These are phyloP conservation scores for Fusarium transvaalense DNA, from an alignment of 2,329 filamentous ascomycete genomes.

Conservation along the genomic window DNA sequence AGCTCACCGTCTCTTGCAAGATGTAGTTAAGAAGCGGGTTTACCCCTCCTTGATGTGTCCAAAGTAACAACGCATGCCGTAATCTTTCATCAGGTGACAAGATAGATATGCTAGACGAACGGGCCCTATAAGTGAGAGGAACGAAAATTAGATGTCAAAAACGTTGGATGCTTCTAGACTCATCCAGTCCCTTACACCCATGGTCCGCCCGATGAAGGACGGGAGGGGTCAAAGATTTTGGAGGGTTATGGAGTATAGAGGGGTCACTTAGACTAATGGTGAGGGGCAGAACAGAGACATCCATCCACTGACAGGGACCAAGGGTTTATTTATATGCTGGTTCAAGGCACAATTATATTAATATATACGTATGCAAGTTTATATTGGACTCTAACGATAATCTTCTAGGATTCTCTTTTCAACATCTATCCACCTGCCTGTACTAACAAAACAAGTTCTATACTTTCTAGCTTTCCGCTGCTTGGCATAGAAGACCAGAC, in stretches of 20 bases:
- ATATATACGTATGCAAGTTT: not conserved
- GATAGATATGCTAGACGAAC: conserved; percentile 5
- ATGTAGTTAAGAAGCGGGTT: not conserved
- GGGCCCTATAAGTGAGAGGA: not conserved
- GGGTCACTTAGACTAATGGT: conserved; percentile 9
- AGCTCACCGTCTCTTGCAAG: conserved; percentile 24
- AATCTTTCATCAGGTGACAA: conserved; percentile 1
- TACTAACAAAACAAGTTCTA: not conserved
- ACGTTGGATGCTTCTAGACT: conserved; percentile 18
- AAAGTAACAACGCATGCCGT: not conserved
- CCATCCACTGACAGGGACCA: conserved; percentile 7
- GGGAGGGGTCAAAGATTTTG: conserved; percentile 14
- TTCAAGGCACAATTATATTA: not conserved
- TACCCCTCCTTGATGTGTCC: conserved; percentile 2
- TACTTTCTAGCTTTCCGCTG: not conserved
- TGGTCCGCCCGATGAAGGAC: not conserved
- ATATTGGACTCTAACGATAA: not conserved
- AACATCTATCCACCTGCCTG: not conserved
- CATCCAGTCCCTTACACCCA: not conserved
- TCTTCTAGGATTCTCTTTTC: not conserved
- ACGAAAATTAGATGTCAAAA: not conserved
- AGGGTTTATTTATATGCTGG: conserved; percentile 3
- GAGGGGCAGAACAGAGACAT: conserved; percentile 16
- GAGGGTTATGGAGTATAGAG: conserved; percentile 2
- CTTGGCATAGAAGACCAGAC: not conserved